Conservation (phyloP, 176 grass and related monocot species). For the Zizania latifolia region DNA sequence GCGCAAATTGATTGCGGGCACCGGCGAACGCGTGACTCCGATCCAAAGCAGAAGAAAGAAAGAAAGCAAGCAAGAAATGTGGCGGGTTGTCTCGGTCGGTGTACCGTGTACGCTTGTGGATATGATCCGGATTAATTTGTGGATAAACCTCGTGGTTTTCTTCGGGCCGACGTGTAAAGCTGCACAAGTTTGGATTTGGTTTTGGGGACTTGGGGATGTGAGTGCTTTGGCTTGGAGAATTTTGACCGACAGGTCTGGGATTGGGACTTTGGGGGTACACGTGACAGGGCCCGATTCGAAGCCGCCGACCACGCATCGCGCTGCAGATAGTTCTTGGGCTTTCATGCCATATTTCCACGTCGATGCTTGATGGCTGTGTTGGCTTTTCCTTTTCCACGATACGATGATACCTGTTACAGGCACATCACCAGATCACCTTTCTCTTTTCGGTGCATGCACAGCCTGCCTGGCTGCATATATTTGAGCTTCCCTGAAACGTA, state of each 20-base stretch:
- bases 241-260: background rate
- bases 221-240: background rate
- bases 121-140: slow-evolving; percentile 31
- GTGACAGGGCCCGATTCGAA: slow-evolving; percentile 19
- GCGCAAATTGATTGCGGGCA: background rate
- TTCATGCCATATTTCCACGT: background rate
- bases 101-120: too few species aligned
- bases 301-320: background rate
- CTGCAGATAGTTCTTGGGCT: background rate
- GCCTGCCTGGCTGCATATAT: background rate
- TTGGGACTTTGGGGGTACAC: slow-evolving; percentile 4
- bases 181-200: background rate
- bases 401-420: too few species aligned
- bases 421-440: too few species aligned
- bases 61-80: background rate
- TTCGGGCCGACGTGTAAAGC: slow-evolving; percentile 27
- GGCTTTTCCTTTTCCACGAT: background rate
- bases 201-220: background rate
- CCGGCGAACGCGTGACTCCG: background rate
- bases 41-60: background rate
- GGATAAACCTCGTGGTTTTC: slow-evolving; percentile 18
- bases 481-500: background rate
- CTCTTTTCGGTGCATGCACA: background rate
- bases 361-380: background rate
- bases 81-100: too few species aligned